Conservation (phyloP, 1,284 basidiomycete genomes). For the Cryptococcus amylolentus region DNA sequence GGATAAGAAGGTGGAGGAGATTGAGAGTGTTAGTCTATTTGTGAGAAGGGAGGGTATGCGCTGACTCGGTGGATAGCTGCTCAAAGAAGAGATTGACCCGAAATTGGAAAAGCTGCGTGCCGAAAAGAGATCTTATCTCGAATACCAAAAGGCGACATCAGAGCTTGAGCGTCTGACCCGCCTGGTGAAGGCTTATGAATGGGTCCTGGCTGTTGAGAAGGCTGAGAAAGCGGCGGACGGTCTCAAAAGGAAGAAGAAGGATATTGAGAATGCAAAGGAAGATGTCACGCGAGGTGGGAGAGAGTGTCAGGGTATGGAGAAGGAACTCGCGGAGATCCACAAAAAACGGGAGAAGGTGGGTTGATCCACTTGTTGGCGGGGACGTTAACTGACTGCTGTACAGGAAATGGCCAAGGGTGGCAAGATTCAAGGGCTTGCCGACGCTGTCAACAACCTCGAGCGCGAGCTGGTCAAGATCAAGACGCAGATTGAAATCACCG, state of each 20-base stretch:
- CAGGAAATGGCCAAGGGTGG: conserved; percentile 66
- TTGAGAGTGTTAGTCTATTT: conserved; percentile 57
- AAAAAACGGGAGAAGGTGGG: conserved; percentile 57
- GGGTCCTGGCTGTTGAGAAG: conserved; percentile 67
- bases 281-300: conserved; percentile 53
- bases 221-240: conserved; percentile 48
- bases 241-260: conserved; percentile 41
- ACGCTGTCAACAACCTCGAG: conserved; percentile 72
- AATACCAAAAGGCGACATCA: conserved; percentile 82
- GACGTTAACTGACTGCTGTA: background rate
- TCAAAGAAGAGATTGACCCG: conserved; percentile 89
- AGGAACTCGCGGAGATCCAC: conserved; percentile 63
- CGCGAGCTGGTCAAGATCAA: conserved; percentile 82
- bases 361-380: background rate
- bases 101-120: conserved; percentile 86
- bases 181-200: conserved; percentile 84
- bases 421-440: conserved; percentile 72
- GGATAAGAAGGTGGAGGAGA: conserved; percentile 92
- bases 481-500: conserved; percentile 83
- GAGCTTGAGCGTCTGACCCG: conserved; percentile 88
- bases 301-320: conserved; percentile 55
- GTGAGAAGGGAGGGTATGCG: background rate
- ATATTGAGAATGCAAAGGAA: conserved; percentile 43
- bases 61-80: conserved; percentile 49
- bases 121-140: conserved; percentile 86